A percentile compares a stretch with the other conserved stretches of the same genome.
These are phyloP conservation scores for Leccinum ponderosum DNA, from an alignment of 1,284 basidiomycete species.

Conservation along the genomic window DNA sequence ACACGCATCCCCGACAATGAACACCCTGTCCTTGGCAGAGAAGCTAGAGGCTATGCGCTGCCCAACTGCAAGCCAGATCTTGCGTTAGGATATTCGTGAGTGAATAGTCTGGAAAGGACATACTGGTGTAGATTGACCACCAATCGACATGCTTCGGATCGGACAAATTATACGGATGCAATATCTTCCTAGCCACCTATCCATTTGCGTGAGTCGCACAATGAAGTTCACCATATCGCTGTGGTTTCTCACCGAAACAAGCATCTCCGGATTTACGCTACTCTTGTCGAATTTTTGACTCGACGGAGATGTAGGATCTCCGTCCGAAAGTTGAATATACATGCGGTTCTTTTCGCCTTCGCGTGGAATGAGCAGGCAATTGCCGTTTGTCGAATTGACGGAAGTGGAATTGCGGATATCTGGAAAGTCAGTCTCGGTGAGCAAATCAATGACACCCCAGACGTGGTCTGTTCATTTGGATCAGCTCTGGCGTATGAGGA, in stretches of 20 bases:
- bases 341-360: neutral
- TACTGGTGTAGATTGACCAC: neutral
- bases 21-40: neutral
- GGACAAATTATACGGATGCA: neutral
- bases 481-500: neutral
- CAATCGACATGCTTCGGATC: neutral
- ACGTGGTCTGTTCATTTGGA: neutral
- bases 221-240: neutral
- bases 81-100: neutral
- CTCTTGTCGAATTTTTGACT: neutral
- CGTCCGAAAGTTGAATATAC: neutral
- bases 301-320: neutral
- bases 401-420: neutral
- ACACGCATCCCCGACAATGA: neutral
- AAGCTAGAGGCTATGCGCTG: neutral
- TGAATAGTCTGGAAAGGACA: neutral
- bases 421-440: neutral
- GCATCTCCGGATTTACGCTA: neutral
- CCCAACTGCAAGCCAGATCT: neutral
- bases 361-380: neutral
- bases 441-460: neutral
- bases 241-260: neutral
- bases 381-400: neutral
- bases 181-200: neutral
- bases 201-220: neutral